Conservation (phyloP, 352 stramenopile genomes). For the Globisporangium sylvaticum region DNA sequence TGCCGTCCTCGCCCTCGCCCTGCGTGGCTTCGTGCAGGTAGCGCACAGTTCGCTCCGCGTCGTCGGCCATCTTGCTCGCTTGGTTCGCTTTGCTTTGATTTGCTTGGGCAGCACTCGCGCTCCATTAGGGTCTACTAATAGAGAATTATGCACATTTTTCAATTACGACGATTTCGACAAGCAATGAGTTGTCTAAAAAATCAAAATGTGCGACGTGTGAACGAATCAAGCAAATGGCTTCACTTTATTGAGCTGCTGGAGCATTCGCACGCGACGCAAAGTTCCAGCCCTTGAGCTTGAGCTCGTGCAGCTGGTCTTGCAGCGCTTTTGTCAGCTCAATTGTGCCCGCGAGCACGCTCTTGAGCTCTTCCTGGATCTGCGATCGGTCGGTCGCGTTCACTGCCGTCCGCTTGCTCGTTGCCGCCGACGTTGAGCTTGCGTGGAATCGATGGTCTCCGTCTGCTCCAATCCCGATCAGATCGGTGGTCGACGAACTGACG, state of each 20-base stretch:
- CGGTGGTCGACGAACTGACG: neutral
- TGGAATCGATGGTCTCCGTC: slow-evolving; percentile 4
- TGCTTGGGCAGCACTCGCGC: neutral
- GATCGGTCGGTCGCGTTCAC: slow-evolving; percentile 40
- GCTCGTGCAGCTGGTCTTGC: slow-evolving; percentile 71
- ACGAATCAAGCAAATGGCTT: neutral
- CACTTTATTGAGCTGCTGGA: slow-evolving; percentile 6
- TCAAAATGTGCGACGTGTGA: neutral
- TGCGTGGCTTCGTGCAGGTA: slow-evolving; percentile 50
- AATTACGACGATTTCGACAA: neutral
- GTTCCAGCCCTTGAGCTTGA: slow-evolving; percentile 81
- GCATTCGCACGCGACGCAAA: slow-evolving; percentile 29
- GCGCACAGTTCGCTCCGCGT: slow-evolving; percentile 56
- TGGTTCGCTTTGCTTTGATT: neutral
- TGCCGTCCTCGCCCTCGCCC: slow-evolving; percentile 27
- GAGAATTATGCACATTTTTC: too few relatives aligned
- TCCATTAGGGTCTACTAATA: neutral
- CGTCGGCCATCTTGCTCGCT: slow-evolving; percentile 19
- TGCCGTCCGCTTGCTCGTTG: slow-evolving; percentile 17
- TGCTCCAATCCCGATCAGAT: slow-evolving; percentile 1
- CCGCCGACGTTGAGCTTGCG: neutral
- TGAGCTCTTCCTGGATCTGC: slow-evolving; percentile 71
- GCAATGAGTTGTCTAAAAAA: neutral
- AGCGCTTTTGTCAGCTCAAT: slow-evolving; percentile 70
- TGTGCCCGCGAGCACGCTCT: slow-evolving; percentile 51